Conservation (phyloP, 208 protist species). For the Trypanosoma avium region DNA sequence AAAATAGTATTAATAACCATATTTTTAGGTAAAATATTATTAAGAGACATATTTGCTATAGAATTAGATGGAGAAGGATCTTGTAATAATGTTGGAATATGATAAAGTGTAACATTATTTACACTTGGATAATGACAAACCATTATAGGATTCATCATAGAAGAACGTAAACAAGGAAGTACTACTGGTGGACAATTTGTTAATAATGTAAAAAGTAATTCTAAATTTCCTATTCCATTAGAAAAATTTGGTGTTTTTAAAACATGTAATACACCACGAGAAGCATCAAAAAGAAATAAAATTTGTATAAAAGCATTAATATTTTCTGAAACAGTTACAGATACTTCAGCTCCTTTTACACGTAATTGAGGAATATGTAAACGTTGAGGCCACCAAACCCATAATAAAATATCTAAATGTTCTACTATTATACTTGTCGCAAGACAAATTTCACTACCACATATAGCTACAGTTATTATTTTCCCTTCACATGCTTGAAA, state of each 20-base stretch:
- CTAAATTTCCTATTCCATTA: constrained; percentile 35
- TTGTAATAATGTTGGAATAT: constrained; percentile 34
- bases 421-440: constrained; percentile 22
- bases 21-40: constrained; percentile 11
- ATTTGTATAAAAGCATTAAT: constrained; percentile 20
- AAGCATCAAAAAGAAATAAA: constrained; percentile 69
- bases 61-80: constrained; percentile 9
- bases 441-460: constrained; percentile 23
- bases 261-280: constrained; percentile 33
- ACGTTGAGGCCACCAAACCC: constrained; percentile 71
- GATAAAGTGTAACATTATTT: constrained; percentile 60
- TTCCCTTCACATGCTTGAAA: constrained; percentile 25
- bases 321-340: constrained; percentile 49
- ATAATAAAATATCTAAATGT: constrained; percentile 44
- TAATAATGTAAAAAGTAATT: constrained; percentile 51
- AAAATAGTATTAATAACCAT: constrained; percentile 12
- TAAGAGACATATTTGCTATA: constrained; percentile 24
- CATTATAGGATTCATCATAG: constrained; percentile 55
- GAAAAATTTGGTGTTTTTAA: constrained; percentile 52
- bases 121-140: constrained; percentile 61
- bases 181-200: constrained; percentile 49
- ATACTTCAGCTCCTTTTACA: constrained; percentile 46
- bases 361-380: constrained; percentile 41
- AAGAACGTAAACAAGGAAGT: constrained; percentile 50
- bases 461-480: constrained; percentile 18